Base-by-base conservation (phyloP, 2,329 filamentous ascomycete species). In the Microdochium bolleyi region DNA sequence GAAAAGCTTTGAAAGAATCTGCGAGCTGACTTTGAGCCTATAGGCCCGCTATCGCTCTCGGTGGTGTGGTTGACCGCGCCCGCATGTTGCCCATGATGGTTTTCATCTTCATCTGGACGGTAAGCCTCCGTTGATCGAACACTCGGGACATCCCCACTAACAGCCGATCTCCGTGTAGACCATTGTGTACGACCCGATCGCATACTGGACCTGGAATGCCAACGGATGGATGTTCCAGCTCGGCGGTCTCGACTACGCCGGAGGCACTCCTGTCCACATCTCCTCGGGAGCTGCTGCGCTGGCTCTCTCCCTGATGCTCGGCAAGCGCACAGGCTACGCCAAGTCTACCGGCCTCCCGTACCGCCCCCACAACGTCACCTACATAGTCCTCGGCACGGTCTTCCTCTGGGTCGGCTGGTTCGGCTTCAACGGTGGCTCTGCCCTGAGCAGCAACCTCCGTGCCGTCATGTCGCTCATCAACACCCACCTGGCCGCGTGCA, bases 351-450 rank as follows among this genome's bases (percentile, higher is more conserved):
- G 82, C 48, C 78, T 84, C 3, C 81, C 83, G 3, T 86, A 86
- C 72, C 78, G 81, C 30, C 85, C 86, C 9, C 87, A 90, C 69
- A 89, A 88, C 63, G 84, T 88, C 48, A 88, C 85, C 54, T 77
- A 88, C 60, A 83, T 89, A 58, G 83, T 89, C 49, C 75, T 90
- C 49, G 87, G 87, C 22, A 89, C 87, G 3, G 79, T 85, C 24
- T 80, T 87, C 69, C 78, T 96, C 50, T 96, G 92, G 92, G 88
- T 96, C 48, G 91, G 92, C 54, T 96, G 91, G 92, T 94, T 96
- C 67, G 92, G 92, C 49, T 96, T 96, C 82, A 96, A 96, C 70
- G 91, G 89, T 52, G 92, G 92, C 56, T 81, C 87, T 3, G 92
- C 90, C 2, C 77, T 95, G 46, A 79, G 82, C 54, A 88, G 89